Conservation (phyloP, 2,329 filamentous ascomycete species). For the Dactylellina cionopaga region DNA sequence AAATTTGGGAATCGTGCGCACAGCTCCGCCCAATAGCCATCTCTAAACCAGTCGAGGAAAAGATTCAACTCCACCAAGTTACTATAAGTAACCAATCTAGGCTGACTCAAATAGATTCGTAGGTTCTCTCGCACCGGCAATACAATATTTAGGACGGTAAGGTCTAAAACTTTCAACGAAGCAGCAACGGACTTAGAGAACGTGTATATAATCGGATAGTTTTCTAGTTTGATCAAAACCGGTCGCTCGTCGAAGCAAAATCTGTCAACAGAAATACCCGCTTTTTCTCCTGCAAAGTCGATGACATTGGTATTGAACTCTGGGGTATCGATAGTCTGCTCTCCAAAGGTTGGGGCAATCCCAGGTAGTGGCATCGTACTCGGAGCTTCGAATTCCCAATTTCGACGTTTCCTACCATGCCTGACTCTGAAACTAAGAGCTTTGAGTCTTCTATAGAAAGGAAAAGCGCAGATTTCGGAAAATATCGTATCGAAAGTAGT, state of each 20-base stretch:
- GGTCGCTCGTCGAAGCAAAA: not conserved
- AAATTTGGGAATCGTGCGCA: not conserved
- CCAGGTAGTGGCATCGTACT: no score
- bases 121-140: not conserved
- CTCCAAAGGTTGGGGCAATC: no score
- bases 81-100: not conserved
- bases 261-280: no score
- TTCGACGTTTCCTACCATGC: no score
- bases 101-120: not conserved
- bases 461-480: not conserved
- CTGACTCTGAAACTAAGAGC: not conserved
- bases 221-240: no score
- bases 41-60: not conserved
- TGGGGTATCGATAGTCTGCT: no score
- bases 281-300: no score
- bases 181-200: not conserved
- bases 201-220: no score
- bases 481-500: not conserved
- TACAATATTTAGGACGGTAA: no score
- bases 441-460: not conserved
- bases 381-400: no score
- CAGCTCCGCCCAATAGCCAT: not conserved
- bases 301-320: no score
- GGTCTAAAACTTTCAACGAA: not conserved
- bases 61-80: not conserved